Percentiles rank a stretch among this genome's conserved stretches.
phyloP scores from a whole-genome alignment of 176 grass and related monocot genomes.

The Rhynchospora tenuis region DNA sequence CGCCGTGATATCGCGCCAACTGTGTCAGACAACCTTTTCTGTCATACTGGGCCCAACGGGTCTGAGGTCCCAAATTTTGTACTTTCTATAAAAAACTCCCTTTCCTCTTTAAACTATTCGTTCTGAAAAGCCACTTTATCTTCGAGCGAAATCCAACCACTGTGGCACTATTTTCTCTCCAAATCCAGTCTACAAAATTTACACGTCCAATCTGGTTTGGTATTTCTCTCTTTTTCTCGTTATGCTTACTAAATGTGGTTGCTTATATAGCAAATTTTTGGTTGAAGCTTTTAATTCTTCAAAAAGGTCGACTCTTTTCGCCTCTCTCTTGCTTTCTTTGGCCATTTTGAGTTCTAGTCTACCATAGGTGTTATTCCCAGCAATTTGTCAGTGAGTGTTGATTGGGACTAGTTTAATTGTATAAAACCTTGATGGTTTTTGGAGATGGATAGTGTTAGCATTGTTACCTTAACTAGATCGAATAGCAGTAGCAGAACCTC shows the following conservation, averaged over 20 bases:
- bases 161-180: conserved; percentile 25
- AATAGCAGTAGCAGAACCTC: conserved; percentile 51
- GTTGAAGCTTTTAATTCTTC: conserved; percentile 2
- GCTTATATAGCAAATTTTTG: background rate
- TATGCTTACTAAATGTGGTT: conserved; percentile 5
- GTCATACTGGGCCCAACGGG: background rate
- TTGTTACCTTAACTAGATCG: conserved; percentile 37
- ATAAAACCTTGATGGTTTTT: background rate
- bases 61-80: background rate
- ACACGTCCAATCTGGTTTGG: background rate
- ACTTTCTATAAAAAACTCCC: background rate
- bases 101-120: conserved; percentile 26
- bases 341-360: background rate
- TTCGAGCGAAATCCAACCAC: conserved; percentile 18
- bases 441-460: conserved; percentile 17
- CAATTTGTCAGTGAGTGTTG: background rate
- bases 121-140: conserved; percentile 13
- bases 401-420: background rate
- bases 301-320: background rate
- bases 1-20: conserved; percentile 33
- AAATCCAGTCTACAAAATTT: conserved; percentile 12
- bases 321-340: background rate
- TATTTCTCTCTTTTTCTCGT: background rate
- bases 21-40: background rate
- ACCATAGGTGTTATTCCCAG: background rate